Percentiles rank a stretch among this genome's conserved stretches.
These are phyloP conservation scores for Aphanomyces astaci DNA, from an alignment of 352 stramenopile genomes.

Conservation along the genomic window DNA sequence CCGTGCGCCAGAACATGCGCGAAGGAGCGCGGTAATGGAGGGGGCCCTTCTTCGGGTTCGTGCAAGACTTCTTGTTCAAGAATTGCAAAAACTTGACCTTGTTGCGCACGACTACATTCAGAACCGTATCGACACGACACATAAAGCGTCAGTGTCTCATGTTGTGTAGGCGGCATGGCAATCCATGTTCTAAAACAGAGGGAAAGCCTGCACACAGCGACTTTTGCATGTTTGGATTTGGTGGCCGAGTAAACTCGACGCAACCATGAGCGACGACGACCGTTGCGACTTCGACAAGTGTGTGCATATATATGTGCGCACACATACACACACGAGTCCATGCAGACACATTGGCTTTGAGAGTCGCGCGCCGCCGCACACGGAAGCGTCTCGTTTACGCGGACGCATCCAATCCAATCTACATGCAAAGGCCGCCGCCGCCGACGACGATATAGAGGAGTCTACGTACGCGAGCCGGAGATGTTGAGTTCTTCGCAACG, in stretches of 20 bases:
- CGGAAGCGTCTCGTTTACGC: not conserved
- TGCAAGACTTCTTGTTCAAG: constrained; percentile 97
- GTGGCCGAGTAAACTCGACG: not conserved
- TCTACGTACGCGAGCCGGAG: constrained; percentile 92
- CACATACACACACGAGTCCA: constrained; percentile 8
- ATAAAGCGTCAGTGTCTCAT: constrained; percentile 9
- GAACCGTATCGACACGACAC: constrained; percentile 6
- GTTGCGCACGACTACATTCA: constrained; percentile 85
- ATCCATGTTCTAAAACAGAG: constrained; percentile 16
- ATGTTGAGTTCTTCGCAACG: constrained; percentile 98
- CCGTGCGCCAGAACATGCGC: constrained; percentile 86
- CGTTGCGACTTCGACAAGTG: not conserved
- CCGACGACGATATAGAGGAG: not conserved
- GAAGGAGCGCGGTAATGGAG: constrained; percentile 97
- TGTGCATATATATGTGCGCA: constrained; percentile 9
- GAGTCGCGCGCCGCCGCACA: not conserved
- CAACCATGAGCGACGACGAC: not conserved
- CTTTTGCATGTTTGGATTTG: constrained; percentile 82
- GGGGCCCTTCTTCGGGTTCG: constrained; percentile 95
- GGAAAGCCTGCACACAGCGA: constrained; percentile 77
- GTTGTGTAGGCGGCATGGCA: constrained; percentile 25
- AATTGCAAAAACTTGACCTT: constrained; percentile 98
- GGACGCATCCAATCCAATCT: not conserved
- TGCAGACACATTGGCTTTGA: too few species aligned
- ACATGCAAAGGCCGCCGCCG: not conserved